phyloP scores from a whole-genome alignment of 2,329 filamentous ascomycete species.

The Neonectria neomacrospora region DNA sequence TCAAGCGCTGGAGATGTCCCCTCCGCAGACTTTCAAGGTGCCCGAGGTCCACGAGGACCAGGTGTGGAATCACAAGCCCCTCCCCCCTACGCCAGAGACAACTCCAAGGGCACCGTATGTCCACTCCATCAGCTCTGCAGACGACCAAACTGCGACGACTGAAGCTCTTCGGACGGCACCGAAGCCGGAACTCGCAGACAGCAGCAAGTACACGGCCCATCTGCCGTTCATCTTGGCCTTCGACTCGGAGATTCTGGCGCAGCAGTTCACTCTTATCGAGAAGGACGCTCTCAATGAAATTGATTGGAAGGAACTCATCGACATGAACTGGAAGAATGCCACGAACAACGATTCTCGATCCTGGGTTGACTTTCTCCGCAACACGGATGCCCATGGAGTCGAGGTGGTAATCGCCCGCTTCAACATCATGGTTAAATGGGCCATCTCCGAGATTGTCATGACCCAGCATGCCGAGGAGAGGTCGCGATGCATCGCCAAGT shows the following conservation, averaged over 20 bases:
- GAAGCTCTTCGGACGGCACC: slow-evolving; percentile 52
- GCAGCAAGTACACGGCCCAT: slow-evolving; percentile 65
- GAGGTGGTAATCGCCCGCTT: slow-evolving; percentile 88
- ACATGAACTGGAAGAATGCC: slow-evolving; percentile 82
- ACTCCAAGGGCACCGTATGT: slow-evolving; percentile 57
- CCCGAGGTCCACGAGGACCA: slow-evolving; percentile 43
- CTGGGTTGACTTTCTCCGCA: slow-evolving; percentile 84
- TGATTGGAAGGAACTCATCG: slow-evolving; percentile 88
- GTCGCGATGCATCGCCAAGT: slow-evolving; percentile 81
- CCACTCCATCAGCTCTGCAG: slow-evolving; percentile 33
- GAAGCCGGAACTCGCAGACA: slow-evolving; percentile 44
- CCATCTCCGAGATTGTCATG: slow-evolving; percentile 80
- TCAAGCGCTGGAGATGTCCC: slow-evolving; percentile 44
- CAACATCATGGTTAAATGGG: slow-evolving; percentile 91
- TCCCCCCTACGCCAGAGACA: slow-evolving; percentile 58
- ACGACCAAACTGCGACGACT: slow-evolving; percentile 46
- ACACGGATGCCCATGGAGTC: slow-evolving; percentile 77
- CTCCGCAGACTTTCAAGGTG: slow-evolving; percentile 37
- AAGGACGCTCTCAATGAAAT: slow-evolving; percentile 88
- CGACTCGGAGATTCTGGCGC: slow-evolving; percentile 80
- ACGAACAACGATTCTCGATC: slow-evolving; percentile 73
- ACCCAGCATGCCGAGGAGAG: slow-evolving; percentile 78
- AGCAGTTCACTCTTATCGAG: slow-evolving; percentile 87
- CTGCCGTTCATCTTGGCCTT: slow-evolving; percentile 85
- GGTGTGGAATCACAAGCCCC: slow-evolving; percentile 40